Conservation (phyloP, 805 yeast genomes). For the Saturnispora hagleri region DNA sequence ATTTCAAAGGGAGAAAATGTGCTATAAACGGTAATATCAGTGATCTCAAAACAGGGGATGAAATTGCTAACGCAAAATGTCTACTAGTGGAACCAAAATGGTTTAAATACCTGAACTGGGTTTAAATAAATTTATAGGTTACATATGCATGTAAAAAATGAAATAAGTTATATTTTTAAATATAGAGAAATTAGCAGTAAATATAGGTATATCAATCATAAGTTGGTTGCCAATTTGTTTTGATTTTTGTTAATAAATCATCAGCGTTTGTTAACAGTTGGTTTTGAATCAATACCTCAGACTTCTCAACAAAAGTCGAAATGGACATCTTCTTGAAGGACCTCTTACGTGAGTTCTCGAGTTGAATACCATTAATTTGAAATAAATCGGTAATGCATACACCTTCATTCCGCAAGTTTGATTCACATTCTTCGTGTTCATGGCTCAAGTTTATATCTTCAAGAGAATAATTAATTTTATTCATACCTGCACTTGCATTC, state of each 20-base stretch:
- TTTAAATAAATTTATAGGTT: conserved; percentile 16
- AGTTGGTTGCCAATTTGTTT: conserved; percentile 9
- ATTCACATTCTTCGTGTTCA: not conserved
- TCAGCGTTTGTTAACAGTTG: not conserved
- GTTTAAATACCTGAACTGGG: conserved; percentile 64
- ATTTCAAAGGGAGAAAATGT: conserved; percentile 72
- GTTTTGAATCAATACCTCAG: conserved; percentile 4
- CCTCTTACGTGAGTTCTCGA: not conserved
- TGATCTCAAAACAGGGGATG: conserved; percentile 8
- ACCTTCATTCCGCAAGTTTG: not conserved
- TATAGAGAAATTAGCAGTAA: not conserved
- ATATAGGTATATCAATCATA: not conserved
- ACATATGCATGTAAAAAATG: not conserved
- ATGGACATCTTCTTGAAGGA: conserved; percentile 15
- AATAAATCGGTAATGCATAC: conserved; percentile 1
- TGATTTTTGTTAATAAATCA: conserved; percentile 3
- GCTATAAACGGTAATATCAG: conserved; percentile 51
- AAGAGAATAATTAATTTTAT: not conserved
- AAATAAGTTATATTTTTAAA: not conserved
- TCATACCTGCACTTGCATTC: not conserved
- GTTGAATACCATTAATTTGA: not conserved
- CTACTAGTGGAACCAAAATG: conserved; percentile 80
- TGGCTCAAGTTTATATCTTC: not conserved
- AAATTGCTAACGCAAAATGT: conserved; percentile 52
- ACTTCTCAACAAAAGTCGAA: conserved; percentile 14